Evolutionary conservation across 208 protist genomes (phyloP).

Genomic region (Leptomonas seymouri): DNA sequence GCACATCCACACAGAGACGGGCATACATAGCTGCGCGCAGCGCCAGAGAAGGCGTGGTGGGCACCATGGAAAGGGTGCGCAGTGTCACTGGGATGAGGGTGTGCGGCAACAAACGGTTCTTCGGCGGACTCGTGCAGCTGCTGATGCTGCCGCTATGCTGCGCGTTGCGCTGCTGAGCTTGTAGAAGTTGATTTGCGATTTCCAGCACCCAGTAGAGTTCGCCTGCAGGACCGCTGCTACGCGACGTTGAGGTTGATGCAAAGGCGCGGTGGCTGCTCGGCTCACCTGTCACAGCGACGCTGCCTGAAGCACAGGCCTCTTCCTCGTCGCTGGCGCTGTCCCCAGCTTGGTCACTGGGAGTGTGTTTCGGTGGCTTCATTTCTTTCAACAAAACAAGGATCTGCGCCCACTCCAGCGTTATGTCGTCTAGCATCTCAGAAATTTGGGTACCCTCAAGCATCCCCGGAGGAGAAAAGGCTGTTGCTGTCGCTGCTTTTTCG

Average conservation of each 20-base stretch:
- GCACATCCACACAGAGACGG: conserved; percentile 54
- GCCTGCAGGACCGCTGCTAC: background rate
- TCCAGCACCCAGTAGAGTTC: conserved; percentile 37
- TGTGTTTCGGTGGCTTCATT: background rate
- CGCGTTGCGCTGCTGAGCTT: conserved; percentile 13
- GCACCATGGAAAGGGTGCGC: conserved; percentile 35
- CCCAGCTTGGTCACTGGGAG: background rate
- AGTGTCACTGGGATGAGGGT: conserved; percentile 23
- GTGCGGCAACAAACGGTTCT: conserved; percentile 8
- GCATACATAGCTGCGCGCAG: conserved; percentile 44
- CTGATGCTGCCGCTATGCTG: background rate
- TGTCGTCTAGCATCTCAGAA: conserved; percentile 8
- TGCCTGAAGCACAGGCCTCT: background rate
- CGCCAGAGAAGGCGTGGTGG: conserved; percentile 35
- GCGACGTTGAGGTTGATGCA: background rate
- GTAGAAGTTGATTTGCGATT: conserved; percentile 26
- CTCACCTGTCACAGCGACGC: background rate
- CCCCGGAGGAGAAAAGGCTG: background rate
- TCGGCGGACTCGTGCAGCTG: background rate
- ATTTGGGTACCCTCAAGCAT: background rate
- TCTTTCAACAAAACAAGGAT: background rate
- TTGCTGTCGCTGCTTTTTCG: background rate
- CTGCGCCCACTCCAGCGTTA: conserved; percentile 19
- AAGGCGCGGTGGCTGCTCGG: background rate
- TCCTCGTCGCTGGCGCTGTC: conserved; percentile 7